Percentiles rank a stretch among this genome's conserved stretches.
phyloP scores from a whole-genome alignment of 306 rosid genomes.

The Quillaja saponaria region DNA sequence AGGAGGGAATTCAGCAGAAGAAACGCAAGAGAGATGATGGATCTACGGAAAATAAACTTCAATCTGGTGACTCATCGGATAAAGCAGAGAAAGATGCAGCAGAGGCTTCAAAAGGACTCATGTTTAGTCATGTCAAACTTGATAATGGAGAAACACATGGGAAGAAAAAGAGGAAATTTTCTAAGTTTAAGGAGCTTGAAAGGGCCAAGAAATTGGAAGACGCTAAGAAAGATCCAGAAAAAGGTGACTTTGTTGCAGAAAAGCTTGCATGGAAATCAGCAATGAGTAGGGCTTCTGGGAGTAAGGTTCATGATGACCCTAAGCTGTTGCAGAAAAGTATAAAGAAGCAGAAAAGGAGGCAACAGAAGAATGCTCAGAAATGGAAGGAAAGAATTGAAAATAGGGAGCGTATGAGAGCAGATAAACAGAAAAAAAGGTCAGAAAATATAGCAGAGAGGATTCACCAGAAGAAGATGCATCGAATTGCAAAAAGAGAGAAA shows the following conservation, averaged over 20 bases:
- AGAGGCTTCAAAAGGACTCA: slow-evolving; percentile 74
- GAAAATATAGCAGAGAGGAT: slow-evolving; percentile 62
- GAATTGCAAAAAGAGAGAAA: slow-evolving; percentile 82
- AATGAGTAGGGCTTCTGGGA: slow-evolving; percentile 72
- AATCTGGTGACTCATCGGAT: slow-evolving; percentile 1
- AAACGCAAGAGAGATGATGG: slow-evolving; percentile 62
- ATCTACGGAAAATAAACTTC: slow-evolving; percentile 34
- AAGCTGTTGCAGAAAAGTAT: slow-evolving; percentile 59
- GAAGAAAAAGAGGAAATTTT: slow-evolving; percentile 61
- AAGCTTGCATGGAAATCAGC: slow-evolving; percentile 80
- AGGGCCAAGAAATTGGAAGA: slow-evolving; percentile 67
- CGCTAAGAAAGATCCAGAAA: slow-evolving; percentile 72
- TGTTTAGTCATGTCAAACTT: slow-evolving; percentile 73
- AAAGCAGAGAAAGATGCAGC: slow-evolving; percentile 56
- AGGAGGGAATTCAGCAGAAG: slow-evolving; percentile 35
- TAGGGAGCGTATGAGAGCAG: slow-evolving; percentile 65
- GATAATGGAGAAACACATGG: slow-evolving; percentile 51
- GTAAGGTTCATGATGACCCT: slow-evolving; percentile 83
- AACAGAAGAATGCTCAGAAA: slow-evolving; percentile 64
- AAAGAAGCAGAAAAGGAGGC: slow-evolving; percentile 67
- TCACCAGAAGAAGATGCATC: slow-evolving; percentile 66
- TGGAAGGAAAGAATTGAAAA: slow-evolving; percentile 75
- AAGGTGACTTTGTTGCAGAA: slow-evolving; percentile 56
- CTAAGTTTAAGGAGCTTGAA: slow-evolving; percentile 71
- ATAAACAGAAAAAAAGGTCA: slow-evolving; percentile 71